Conservation (phyloP, 1,284 basidiomycete genomes). For the Rhizoctonia solani region DNA sequence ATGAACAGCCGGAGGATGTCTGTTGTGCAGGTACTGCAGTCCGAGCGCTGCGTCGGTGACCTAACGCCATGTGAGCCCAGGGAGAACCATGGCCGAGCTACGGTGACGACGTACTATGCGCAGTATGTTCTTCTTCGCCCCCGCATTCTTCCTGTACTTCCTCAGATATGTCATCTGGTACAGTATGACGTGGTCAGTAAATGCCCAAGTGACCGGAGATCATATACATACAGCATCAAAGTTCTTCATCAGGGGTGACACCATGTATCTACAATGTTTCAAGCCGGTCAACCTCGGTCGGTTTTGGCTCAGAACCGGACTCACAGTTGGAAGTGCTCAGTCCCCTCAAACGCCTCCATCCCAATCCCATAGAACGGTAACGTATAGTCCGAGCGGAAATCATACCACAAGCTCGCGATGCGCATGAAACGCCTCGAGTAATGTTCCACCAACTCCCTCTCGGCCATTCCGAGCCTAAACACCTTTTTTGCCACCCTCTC, state of each 20-base stretch:
- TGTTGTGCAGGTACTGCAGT: slow-evolving; percentile 20
- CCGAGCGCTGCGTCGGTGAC: slow-evolving; percentile 26
- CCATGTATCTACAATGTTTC: slow-evolving; percentile 17
- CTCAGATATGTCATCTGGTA: slow-evolving; percentile 24
- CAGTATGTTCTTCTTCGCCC: slow-evolving; percentile 17
- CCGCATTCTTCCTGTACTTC: neutral
- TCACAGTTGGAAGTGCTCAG: slow-evolving; percentile 17
- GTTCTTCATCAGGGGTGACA: slow-evolving; percentile 23
- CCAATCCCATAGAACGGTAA: slow-evolving; percentile 31
- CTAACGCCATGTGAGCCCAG: neutral
- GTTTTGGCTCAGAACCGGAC: neutral
- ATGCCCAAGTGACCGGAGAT: too few species aligned
- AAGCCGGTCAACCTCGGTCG: neutral
- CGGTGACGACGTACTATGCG: slow-evolving; percentile 11
- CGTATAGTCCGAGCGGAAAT: slow-evolving; percentile 26
- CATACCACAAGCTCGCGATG: slow-evolving; percentile 2
- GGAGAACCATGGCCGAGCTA: neutral
- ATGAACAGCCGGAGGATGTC: slow-evolving; percentile 14
- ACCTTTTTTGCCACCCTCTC: slow-evolving; percentile 29
- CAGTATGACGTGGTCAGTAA: too few species aligned
- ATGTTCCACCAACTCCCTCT: neutral
- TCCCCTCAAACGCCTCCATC: neutral
- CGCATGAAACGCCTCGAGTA: neutral
- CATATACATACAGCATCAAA: slow-evolving; percentile 12
- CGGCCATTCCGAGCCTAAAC: slow-evolving; percentile 7